These are phyloP conservation scores for Sesbania bispinosa DNA, from an alignment of 306 rosid species.

Conservation along the genomic window DNA sequence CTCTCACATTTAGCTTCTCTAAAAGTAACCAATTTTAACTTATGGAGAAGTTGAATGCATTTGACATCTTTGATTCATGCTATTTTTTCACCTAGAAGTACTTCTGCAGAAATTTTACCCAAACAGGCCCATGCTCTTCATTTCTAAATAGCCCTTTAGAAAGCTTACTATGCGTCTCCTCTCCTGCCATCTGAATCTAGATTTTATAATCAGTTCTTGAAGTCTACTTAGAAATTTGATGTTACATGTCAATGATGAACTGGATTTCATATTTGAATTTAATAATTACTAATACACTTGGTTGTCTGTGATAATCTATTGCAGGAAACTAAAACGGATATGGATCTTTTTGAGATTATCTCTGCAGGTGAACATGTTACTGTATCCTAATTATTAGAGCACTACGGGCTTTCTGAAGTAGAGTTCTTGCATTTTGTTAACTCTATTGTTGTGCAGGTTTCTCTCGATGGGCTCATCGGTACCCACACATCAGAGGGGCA, in stretches of 20 bases:
- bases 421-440: not conserved
- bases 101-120: too few relatives aligned
- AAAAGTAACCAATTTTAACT: too few relatives aligned
- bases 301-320: not conserved
- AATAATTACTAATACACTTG: not conserved
- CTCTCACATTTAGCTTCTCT: too few relatives aligned
- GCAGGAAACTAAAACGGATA: conserved; percentile 60
- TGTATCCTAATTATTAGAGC: not conserved
- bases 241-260: not conserved
- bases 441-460: conserved; percentile 48
- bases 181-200: not conserved
- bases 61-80: too few relatives aligned
- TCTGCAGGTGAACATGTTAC: conserved; percentile 44
- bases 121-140: too few relatives aligned
- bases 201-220: not conserved
- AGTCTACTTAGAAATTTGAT: not conserved
- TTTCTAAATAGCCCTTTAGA: not conserved
- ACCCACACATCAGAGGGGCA: conserved; percentile 57
- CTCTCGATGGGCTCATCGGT: conserved; percentile 64
- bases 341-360: conserved; percentile 75
- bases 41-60: too few relatives aligned
- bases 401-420: not conserved
- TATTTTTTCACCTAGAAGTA: too few relatives aligned
- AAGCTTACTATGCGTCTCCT: not conserved
- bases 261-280: conserved; percentile 1